phyloP scores from a whole-genome alignment of 306 rosid genomes.

The Vicia villosa region DNA sequence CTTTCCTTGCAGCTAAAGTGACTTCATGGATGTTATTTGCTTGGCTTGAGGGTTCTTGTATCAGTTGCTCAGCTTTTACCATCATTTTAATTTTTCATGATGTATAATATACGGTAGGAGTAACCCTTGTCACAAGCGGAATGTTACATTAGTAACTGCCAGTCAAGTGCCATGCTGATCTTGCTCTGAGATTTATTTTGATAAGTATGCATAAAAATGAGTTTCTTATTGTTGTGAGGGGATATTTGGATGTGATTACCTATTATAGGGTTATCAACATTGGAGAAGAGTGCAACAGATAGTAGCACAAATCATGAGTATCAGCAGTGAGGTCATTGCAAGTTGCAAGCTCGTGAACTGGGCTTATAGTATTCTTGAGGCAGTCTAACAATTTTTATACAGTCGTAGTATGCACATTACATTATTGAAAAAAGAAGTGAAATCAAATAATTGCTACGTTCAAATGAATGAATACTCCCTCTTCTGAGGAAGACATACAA shows the following conservation, averaged over 20 bases:
- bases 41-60: conserved; percentile 27
- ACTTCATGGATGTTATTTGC: conserved; percentile 25
- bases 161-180: conserved; percentile 23
- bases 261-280: conserved; percentile 17
- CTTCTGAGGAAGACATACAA: conserved; percentile 25
- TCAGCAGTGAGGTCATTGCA: conserved; percentile 21
- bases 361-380: conserved; percentile 11
- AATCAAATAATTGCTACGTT: conserved; percentile 27
- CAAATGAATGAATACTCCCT: conserved; percentile 16
- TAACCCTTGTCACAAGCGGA: conserved; percentile 30
- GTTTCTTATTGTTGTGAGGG: conserved; percentile 27
- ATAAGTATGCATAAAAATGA: conserved; percentile 30
- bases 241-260: conserved; percentile 31
- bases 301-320: conserved; percentile 10
- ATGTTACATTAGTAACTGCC: conserved; percentile 29
- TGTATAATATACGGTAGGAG: conserved; percentile 33
- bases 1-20: conserved; percentile 34
- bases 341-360: conserved; percentile 5
- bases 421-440: not conserved
- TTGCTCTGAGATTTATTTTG: conserved; percentile 29
- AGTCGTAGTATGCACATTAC: conserved; percentile 28
- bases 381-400: not conserved
- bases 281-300: conserved; percentile 35
- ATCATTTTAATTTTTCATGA: conserved; percentile 41
- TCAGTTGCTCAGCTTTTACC: conserved; percentile 34